Base-by-base conservation (phyloP, 257 asterid genomes). In the Petrea volubilis region DNA sequence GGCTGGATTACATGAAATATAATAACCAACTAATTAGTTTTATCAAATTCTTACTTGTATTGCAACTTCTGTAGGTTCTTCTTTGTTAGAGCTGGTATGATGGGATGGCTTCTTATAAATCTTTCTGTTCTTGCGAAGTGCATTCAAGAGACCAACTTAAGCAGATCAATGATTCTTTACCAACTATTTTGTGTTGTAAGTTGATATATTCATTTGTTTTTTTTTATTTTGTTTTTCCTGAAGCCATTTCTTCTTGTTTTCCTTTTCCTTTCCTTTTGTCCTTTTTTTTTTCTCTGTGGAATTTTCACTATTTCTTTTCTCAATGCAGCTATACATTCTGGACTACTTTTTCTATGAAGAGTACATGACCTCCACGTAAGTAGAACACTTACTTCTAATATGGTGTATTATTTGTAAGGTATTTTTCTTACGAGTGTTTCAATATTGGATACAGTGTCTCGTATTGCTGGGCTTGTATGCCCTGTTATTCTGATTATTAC, bases 11-110 rank as follows among this genome's bases (percentile, higher is more conserved):
- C 36, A 33, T 58, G 73, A 57, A 38, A 31, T 55, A 29, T 73
- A 34, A 51, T 62, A 38, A 60, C 21, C 41, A 24, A 23, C 31
- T 56, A 27, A 34, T 21, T 36, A n/a, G 15, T 70, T 25, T 17
- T 68, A 34, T 64, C 64, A 27, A 25, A 51, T 62, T 46, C 53
- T 60, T 23, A 59, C 36, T 55, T 31, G 47, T 50, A 49, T 8
- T 56, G 43, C 41, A 53, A 14, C 71, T 82, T 36, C 40, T 81
- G 84, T 80, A 95, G 98, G 82, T 95, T 92, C 82, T 88, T 78
- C 88, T 92, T 92, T 64, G 99, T 95, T 81, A 92, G 97, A 90
- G 98, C 99, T 74, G 98, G 99, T 72, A 95, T 95, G 99, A 88
- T 92, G 96, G 99, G 98, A 74, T 92, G 98, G 96, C 86, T 95